Conservation (phyloP, 768 basidiomycete genomes). For the Scleroderma bovista region DNA sequence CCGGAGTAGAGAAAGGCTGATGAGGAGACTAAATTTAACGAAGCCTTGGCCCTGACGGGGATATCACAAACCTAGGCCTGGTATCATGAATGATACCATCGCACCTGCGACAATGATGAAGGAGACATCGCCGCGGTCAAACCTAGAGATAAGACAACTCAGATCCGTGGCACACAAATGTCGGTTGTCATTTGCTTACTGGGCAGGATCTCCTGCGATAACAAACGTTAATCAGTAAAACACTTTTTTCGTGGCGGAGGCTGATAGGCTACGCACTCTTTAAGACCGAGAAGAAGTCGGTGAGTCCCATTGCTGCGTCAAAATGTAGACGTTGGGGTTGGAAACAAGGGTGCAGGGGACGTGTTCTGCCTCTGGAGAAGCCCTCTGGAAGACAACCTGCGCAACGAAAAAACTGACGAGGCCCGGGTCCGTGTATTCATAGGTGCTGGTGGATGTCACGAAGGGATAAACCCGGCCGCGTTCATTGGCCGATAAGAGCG, state of each 20-base stretch:
- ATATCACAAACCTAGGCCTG: slow-evolving; percentile 51
- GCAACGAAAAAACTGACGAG: not conserved
- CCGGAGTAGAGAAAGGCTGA: slow-evolving; percentile 72
- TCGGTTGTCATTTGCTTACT: slow-evolving; percentile 19
- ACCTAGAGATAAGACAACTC: slow-evolving; percentile 35
- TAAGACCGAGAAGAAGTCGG: not conserved
- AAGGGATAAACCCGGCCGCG: not conserved
- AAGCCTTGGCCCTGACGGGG: not conserved
- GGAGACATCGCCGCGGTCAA: slow-evolving; percentile 64
- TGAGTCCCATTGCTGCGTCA: slow-evolving; percentile 7
- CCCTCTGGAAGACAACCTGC: not conserved
- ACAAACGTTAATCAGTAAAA: slow-evolving; percentile 2
- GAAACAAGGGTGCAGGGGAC: not conserved
- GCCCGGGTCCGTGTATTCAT: not conserved
- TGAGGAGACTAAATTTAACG: slow-evolving; percentile 2
- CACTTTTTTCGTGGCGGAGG: slow-evolving; percentile 1
- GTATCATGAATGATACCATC: slow-evolving; percentile 75
- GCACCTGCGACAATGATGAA: slow-evolving; percentile 66
- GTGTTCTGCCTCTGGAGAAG: not conserved
- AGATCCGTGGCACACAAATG: not conserved
- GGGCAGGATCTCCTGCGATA: slow-evolving; percentile 21
- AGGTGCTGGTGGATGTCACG: not conserved
- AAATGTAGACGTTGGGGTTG: not conserved
- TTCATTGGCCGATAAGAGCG: not conserved
- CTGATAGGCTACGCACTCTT: slow-evolving; percentile 13